Evolutionary conservation across 306 rosid genomes (phyloP), one percentile per base, ranked within the genome.

Genomic region (Alnus rubra): DNA sequence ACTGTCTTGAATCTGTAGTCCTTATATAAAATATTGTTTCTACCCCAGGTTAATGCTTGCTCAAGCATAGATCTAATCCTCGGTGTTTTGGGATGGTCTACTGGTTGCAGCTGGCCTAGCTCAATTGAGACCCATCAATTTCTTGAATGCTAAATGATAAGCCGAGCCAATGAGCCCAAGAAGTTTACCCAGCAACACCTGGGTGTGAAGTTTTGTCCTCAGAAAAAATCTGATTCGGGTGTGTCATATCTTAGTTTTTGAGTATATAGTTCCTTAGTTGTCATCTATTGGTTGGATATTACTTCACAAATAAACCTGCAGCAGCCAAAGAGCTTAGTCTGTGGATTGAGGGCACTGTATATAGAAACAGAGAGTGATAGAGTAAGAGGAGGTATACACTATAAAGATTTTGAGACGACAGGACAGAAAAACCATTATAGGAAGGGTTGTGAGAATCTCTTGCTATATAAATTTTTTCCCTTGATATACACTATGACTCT

Each of bases 31-130:
- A 67, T 35, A 59, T 78, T 48, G 39, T 49, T 69, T 78, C 52
- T 74, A 76, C 35, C 78, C 60, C 92, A 96, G 99, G 94, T 88
- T 59, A 76, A 49, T 69, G 88, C 96, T 51, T 88, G 98, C 80
- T 83, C 89, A 9, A 87, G 86, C 79, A 74, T 96, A 75, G 99
- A 96, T 80, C 74, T 74, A 39, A 84, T 90, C 80, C 80, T 86
- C 30, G 98, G 98, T 48, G 98, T 93, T 59, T 84, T 96, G 91
- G 98, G 94, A 74, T 96, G 99, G 98, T 93, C 99, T 49, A 87
- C 90, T 9, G 99, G 99, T 79, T 96, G 99, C 90, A 96, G 98
- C 88, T 93, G 96, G 94, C 92, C 94, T 30, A 87, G 87, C 84
- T 65, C 90, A 82, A 78, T 69, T 74, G 92, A 88, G 74, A 88